Base-by-base conservation (phyloP, 768 basidiomycete genomes). In the Hypholoma sublateritium region DNA sequence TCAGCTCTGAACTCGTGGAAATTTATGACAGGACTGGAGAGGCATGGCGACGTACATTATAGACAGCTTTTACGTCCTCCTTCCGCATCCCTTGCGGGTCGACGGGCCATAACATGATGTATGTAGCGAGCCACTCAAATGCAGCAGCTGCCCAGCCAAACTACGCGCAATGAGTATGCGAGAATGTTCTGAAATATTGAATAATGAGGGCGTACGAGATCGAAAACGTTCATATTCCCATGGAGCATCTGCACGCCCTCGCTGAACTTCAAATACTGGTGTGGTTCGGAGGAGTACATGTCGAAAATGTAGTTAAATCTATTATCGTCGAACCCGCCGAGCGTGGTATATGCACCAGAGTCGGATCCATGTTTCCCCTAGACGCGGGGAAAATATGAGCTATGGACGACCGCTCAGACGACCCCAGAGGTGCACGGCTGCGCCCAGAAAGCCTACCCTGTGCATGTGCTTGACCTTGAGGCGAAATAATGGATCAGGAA, bases 321-420 rank as follows among this genome's bases (percentile, higher is more conserved):
- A 0, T 61, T 61, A 35, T 72, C 65, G 61, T 79, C 77, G 55
- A 77, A 74, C 35, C 75, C 73, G 55, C 79, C 79, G 0, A 65
- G 63, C 13, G 66, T 62, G 24, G 72, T 78, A 58, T 73, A 78
- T 4, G 65, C 59, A 35, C 69, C 73, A 7, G 73, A 63, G 63
- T 78, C 76, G 21, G 78, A 79, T 13, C 77, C 77, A 48, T 79
- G 78, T 53, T 74, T 76, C 36, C 58, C 77, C 77, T 79, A 34
- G 5, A 14, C 37, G 5, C 12, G 14, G 22, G 37, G 28, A 34
- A 8, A 34, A 28, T 36, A 50, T 19, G 1, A 3, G 41, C 55
- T 22, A 21, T 24, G 13, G 45, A 13, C n/a, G n/a, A 32, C 28
- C 5, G 9, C 28, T 32, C 28, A 9, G 5, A 32, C 9, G 9